Conservation (phyloP, 73 alveolate species). For the Tetrahymena malaccensis region DNA sequence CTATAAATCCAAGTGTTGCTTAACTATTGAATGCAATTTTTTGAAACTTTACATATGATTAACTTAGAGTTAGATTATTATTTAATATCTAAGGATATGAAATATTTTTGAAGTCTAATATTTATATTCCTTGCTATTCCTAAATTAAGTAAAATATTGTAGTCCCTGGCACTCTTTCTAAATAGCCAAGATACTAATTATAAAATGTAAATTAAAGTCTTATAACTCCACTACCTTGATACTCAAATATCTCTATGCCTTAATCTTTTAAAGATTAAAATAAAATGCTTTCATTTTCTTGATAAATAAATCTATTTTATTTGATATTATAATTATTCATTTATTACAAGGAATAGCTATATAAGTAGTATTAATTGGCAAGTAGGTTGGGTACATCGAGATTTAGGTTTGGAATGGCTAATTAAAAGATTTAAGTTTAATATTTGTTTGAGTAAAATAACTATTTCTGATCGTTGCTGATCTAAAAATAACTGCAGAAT, state of each 20-base stretch:
- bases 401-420: background rate
- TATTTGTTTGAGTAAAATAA: background rate
- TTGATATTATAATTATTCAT: too few species aligned
- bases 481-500: background rate
- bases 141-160: too few species aligned
- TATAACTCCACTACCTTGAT: background rate
- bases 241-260: background rate
- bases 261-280: background rate
- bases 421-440: background rate
- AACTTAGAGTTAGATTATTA: background rate
- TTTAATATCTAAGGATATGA: background rate
- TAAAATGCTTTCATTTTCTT: background rate
- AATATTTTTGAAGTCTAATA: background rate
- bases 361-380: too few species aligned
- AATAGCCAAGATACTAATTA: too few species aligned
- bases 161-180: background rate
- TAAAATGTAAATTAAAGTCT: too few species aligned
- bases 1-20: background rate
- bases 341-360: background rate
- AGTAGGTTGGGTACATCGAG: background rate
- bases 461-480: background rate
- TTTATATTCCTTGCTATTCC: background rate
- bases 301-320: too few species aligned
- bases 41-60: too few species aligned
- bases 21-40: background rate